Conservation (phyloP, 768 basidiomycete genomes). For the Steccherinum ochraceum region DNA sequence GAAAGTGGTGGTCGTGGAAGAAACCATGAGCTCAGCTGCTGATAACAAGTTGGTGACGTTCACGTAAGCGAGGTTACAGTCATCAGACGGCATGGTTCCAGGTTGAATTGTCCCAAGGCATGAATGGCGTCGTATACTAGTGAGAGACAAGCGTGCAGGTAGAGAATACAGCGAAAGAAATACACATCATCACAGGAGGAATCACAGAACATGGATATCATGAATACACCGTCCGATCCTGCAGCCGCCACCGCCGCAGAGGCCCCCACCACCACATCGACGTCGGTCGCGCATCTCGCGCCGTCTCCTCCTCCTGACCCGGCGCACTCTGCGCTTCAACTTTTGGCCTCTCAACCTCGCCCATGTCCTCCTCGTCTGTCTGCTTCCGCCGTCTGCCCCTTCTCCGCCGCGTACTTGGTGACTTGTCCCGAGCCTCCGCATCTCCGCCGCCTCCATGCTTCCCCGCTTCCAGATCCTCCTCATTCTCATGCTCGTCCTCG, state of each 20-base stretch:
- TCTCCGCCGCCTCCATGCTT: constrained; percentile 4
- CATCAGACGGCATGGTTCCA: too few species aligned
- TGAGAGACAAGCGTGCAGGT: too few species aligned
- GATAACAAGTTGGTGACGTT: too few species aligned
- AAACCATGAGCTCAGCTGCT: too few species aligned
- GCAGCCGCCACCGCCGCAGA: constrained; percentile 63
- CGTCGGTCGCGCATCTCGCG: constrained; percentile 13
- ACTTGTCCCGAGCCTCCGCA: not conserved
- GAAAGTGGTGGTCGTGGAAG: too few species aligned
- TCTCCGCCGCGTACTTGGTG: constrained; percentile 4
- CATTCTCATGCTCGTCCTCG: constrained; percentile 18
- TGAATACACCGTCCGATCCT: constrained; percentile 68
- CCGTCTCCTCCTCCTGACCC: not conserved
- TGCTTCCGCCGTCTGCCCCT: not conserved
- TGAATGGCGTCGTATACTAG: too few species aligned
- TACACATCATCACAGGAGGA: too few species aligned
- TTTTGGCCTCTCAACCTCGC: constrained; percentile 1
- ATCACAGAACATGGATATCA: constrained; percentile 10
- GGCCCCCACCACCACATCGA: constrained; percentile 85
- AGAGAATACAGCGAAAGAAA: too few species aligned
- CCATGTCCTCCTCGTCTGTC: not conserved
- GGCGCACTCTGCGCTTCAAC: constrained; percentile 1
- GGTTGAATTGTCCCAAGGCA: too few species aligned
- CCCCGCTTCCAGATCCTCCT: constrained; percentile 10
- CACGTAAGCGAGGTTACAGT: too few species aligned